A percentile compares a stretch with the other conserved stretches of the same genome.
Conservation (phyloP, 148 eudicot species). For the Spergularia bocconei region DNA sequence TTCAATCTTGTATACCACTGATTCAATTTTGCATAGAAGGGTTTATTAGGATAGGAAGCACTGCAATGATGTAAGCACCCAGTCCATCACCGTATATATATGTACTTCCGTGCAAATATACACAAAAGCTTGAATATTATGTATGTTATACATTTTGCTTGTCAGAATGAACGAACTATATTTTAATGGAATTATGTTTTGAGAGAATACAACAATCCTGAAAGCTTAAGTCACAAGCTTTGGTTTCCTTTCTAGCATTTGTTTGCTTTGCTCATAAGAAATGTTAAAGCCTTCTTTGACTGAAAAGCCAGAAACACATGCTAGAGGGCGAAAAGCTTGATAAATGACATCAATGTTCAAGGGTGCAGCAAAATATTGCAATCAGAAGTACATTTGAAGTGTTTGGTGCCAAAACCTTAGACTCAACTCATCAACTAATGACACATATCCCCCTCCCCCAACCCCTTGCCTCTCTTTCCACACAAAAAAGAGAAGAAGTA, state of each 20-base stretch:
- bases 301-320: neutral
- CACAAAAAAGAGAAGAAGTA: too few species aligned
- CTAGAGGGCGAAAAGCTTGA: neutral
- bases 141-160: slow-evolving; percentile 1
- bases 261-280: slow-evolving; percentile 2
- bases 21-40: neutral
- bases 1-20: neutral
- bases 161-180: slow-evolving; percentile 36
- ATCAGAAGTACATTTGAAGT: too few species aligned
- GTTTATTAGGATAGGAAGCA: neutral
- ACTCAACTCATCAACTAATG: too few species aligned
- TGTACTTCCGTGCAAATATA: neutral
- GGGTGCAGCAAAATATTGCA: too few species aligned
- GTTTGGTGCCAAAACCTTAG: too few species aligned
- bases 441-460: too few species aligned
- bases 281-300: neutral
- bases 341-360: too few species aligned
- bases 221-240: neutral
- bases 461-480: too few species aligned
- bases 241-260: neutral
- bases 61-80: slow-evolving; percentile 9
- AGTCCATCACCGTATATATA: neutral
- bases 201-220: neutral
- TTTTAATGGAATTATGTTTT: slow-evolving; percentile 35
- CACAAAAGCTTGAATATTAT: slow-evolving; percentile 5